Percentiles rank a stretch among this genome's conserved stretches.
Conservation (phyloP, 139 green algal species). For the Monoraphidium neglectum region DNA sequence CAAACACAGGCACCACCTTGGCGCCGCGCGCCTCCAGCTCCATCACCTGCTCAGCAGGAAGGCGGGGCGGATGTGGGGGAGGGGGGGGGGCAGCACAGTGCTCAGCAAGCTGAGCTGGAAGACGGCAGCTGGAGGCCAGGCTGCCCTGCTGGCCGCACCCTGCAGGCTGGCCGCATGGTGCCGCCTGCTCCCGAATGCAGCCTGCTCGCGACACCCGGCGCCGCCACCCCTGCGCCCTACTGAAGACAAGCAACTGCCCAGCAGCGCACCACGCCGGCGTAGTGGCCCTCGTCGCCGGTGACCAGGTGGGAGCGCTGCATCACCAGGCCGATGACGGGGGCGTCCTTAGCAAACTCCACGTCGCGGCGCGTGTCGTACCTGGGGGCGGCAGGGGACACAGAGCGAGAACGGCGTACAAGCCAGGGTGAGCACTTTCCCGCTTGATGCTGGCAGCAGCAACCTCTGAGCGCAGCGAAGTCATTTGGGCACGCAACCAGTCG, state of each 20-base stretch:
- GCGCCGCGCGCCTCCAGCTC: conserved; percentile 94
- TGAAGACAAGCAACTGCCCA: too few species aligned
- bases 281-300: conserved; percentile 98
- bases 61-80: neutral
- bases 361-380: conserved; percentile 95
- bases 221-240: too few species aligned
- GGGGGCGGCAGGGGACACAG: neutral
- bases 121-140: neutral
- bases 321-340: conserved; percentile 94
- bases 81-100: too few species aligned
- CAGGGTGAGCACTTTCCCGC: neutral
- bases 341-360: conserved; percentile 83
- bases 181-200: too few species aligned
- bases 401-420: neutral
- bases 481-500: too few species aligned
- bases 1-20: conserved; percentile 96
- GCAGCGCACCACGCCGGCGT: conserved; percentile 68
- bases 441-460: too few species aligned
- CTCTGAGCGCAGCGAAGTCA: too few species aligned
- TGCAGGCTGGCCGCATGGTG: too few species aligned
- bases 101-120: too few species aligned
- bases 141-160: neutral
- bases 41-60: conserved; percentile 72
- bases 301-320: conserved; percentile 98
- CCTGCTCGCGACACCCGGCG: too few species aligned